Evolutionary conservation across 2,329 filamentous ascomycete species (phyloP).

Genomic region (Parastagonospora avenae): DNA sequence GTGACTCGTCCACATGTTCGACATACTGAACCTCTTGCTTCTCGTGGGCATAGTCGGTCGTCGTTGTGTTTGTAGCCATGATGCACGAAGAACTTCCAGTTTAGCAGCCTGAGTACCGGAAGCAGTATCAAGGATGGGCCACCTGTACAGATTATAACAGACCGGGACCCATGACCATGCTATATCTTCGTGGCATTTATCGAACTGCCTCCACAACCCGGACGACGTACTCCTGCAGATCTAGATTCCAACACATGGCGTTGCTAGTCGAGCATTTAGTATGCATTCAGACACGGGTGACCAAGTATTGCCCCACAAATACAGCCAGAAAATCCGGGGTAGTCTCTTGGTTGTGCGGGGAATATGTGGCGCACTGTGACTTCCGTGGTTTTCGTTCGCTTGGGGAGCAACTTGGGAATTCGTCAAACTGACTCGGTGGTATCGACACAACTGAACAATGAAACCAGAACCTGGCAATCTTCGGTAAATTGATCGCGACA

Average conservation of each 20-base stretch:
- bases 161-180: not conserved
- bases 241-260: slow-evolving; percentile 7
- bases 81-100: not conserved
- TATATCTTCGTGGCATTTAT: slow-evolving; percentile 3
- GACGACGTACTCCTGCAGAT: slow-evolving; percentile 8
- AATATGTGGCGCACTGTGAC: slow-evolving; percentile 10
- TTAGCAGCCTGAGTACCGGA: not conserved
- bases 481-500: slow-evolving; percentile 14
- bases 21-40: slow-evolving; percentile 30
- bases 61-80: slow-evolving; percentile 17
- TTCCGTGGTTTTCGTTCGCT: slow-evolving; percentile 9
- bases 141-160: too few relatives aligned
- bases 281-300: not conserved
- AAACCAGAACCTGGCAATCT: slow-evolving; percentile 7
- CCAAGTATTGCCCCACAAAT: slow-evolving; percentile 7
- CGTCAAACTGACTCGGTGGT: slow-evolving; percentile 24
- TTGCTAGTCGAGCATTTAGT: not conserved
- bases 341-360: slow-evolving; percentile 30
- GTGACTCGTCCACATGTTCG: slow-evolving; percentile 26
- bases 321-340: slow-evolving; percentile 27
- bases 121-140: too few relatives aligned
- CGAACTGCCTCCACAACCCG: slow-evolving; percentile 5
- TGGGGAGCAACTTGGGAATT: slow-evolving; percentile 3
- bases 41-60: slow-evolving; percentile 22
- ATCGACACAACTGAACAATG: slow-evolving; percentile 3